Percentiles rank a stretch among this genome's conserved stretches.
phyloP scores from a whole-genome alignment of 345 rosid genomes.

The Limnanthes douglasii region DNA sequence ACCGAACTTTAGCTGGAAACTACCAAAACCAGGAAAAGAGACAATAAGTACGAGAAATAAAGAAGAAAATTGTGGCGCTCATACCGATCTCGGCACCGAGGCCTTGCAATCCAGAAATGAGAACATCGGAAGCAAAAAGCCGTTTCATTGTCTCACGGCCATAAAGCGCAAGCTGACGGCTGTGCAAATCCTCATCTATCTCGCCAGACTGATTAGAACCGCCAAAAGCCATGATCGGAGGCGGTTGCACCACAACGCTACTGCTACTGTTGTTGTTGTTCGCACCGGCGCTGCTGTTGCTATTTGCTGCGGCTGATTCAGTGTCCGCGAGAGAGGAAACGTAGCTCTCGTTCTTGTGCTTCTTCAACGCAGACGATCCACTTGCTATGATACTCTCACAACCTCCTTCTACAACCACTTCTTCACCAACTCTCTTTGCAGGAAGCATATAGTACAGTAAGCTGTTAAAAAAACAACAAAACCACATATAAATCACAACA shows the following conservation, averaged over 20 bases:
- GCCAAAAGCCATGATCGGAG: constrained; percentile 18
- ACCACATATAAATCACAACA: no score
- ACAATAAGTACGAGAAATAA: not conserved
- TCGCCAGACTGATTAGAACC: constrained; percentile 20
- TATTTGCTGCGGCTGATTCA: no score
- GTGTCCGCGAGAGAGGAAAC: no score
- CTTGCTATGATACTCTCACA: no score
- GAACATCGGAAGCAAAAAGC: constrained; percentile 53
- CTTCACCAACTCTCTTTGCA: no score
- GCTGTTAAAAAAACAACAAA: no score
- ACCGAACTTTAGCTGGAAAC: not conserved
- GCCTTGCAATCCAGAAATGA: constrained; percentile 55
- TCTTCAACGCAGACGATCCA: no score
- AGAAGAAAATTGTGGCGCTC: not conserved
- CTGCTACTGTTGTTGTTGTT: constrained; percentile 5
- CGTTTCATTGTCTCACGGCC: constrained; percentile 69
- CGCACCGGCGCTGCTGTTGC: constrained; percentile 7
- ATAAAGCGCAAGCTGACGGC: constrained; percentile 69
- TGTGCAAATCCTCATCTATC: constrained; percentile 68
- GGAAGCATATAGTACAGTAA: no score
- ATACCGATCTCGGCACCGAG: constrained; percentile 71
- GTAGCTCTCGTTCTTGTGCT: no score
- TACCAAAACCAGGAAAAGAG: not conserved
- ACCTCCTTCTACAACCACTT: no score
- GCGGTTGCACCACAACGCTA: constrained; percentile 1